Conservation (phyloP, 805 yeast species). For the Barnettozyma salicaria region DNA sequence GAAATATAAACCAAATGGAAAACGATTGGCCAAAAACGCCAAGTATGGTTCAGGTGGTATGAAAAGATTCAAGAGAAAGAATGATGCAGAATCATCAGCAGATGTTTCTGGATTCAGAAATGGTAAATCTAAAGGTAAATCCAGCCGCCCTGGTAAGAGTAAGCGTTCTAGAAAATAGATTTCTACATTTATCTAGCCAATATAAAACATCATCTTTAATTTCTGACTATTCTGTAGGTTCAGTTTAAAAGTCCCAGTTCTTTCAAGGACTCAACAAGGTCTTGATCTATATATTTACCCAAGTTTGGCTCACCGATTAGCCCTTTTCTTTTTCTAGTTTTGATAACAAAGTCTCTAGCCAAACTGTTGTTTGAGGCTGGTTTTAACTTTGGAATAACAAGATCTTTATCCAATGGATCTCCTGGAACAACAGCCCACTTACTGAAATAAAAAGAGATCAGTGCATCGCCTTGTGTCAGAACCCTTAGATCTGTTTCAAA, state of each 20-base stretch:
- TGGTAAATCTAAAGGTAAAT: conserved; percentile 45
- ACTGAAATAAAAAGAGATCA: conserved; percentile 57
- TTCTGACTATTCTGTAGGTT: not conserved
- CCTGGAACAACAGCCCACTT: conserved; percentile 85
- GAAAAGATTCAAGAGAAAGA: conserved; percentile 66
- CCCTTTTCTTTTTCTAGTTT: conserved; percentile 87
- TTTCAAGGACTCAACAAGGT: conserved; percentile 46
- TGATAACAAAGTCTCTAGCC: conserved; percentile 84
- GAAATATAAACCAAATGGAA: conserved; percentile 53
- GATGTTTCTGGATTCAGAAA: conserved; percentile 56
- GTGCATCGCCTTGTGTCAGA: conserved; percentile 72
- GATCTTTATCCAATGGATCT: conserved; percentile 72
- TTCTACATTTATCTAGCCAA: not conserved
- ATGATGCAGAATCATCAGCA: conserved; percentile 64
- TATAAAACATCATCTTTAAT: not conserved
- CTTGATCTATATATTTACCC: conserved; percentile 59
- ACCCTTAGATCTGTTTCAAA: conserved; percentile 80
- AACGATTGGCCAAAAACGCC: conserved; percentile 63
- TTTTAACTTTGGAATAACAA: conserved; percentile 58
- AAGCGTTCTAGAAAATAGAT: conserved; percentile 33
- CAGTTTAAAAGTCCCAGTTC: conserved; percentile 38
- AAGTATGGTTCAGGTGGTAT: conserved; percentile 77
- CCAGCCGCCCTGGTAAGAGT: conserved; percentile 41
- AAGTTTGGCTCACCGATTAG: conserved; percentile 65
- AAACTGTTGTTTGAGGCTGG: conserved; percentile 67